These are phyloP conservation scores for Diospyros kaki DNA, from an alignment of 148 eudicot species.

Conservation along the genomic window DNA sequence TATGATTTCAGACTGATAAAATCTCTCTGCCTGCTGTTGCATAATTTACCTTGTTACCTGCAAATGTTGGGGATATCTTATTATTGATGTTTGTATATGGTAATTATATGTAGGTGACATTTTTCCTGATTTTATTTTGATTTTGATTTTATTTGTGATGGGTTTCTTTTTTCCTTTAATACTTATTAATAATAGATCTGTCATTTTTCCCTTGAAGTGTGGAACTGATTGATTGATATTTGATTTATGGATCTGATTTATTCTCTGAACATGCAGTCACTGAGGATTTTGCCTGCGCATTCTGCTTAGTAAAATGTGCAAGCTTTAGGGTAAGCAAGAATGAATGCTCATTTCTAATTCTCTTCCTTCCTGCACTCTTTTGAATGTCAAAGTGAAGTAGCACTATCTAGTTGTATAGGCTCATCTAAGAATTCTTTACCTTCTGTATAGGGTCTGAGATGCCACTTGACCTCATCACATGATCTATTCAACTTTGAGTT, in stretches of 20 bases:
- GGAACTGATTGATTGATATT: not conserved
- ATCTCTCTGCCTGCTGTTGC: too few relatives aligned
- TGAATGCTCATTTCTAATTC: slow-evolving; percentile 4
- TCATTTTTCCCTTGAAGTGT: not conserved
- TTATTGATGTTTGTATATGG: too few relatives aligned
- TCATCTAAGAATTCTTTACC: not conserved
- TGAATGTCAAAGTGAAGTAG: not conserved
- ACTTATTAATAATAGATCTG: too few relatives aligned
- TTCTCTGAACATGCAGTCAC: slow-evolving; percentile 54
- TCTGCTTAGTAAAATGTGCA: slow-evolving; percentile 88
- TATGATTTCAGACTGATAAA: too few relatives aligned
- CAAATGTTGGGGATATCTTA: too few relatives aligned
- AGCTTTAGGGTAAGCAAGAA: slow-evolving; percentile 62
- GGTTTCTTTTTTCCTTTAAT: too few relatives aligned
- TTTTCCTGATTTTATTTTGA: too few relatives aligned
- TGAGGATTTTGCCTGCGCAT: slow-evolving; percentile 87
- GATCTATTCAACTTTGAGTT: slow-evolving; percentile 86
- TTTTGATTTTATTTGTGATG: too few relatives aligned
- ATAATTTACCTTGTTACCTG: too few relatives aligned
- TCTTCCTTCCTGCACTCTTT: not conserved
- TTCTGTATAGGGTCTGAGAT: slow-evolving; percentile 65
- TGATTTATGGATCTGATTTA: not conserved
- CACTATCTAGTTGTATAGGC: not conserved
- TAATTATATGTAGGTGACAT: too few relatives aligned
- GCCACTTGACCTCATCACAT: slow-evolving; percentile 69